Percentiles rank a stretch among this genome's conserved stretches.
These are phyloP conservation scores for Exophiala viscosa DNA, from an alignment of 2,329 filamentous ascomycete genomes.

Conservation along the genomic window DNA sequence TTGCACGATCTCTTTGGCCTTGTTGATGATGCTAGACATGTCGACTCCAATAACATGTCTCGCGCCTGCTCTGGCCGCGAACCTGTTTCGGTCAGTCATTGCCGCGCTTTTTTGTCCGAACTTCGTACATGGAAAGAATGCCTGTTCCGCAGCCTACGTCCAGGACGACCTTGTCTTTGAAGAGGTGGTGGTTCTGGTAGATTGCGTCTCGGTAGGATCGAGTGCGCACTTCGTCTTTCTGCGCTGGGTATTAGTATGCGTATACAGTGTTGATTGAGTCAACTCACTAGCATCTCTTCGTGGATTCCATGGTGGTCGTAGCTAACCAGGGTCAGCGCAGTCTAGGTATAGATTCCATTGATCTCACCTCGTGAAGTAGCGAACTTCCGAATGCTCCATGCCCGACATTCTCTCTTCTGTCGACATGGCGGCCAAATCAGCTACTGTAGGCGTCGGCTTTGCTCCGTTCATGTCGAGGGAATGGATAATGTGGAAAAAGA, in stretches of 20 bases:
- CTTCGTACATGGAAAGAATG: slow-evolving; percentile 87
- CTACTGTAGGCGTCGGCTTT: slow-evolving; percentile 22
- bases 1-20: slow-evolving; percentile 91
- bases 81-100: slow-evolving; percentile 57
- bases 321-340: slow-evolving; percentile 48
- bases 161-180: slow-evolving; percentile 89
- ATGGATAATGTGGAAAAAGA: too few relatives aligned
- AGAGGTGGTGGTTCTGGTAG: slow-evolving; percentile 91
- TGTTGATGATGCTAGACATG: slow-evolving; percentile 99
- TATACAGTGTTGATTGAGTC: slow-evolving; percentile 9
- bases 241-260: slow-evolving; percentile 17
- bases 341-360: slow-evolving; percentile 4
- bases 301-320: slow-evolving; percentile 91
- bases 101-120: neutral
- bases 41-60: slow-evolving; percentile 99
- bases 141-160: slow-evolving; percentile 96
- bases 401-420: slow-evolving; percentile 49
- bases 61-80: slow-evolving; percentile 89
- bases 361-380: slow-evolving; percentile 94
- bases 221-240: slow-evolving; percentile 85
- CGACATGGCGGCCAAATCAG: slow-evolving; percentile 29
- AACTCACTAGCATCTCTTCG: slow-evolving; percentile 34
- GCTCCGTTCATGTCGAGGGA: slow-evolving; percentile 18
- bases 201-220: slow-evolving; percentile 96
- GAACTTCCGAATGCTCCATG: slow-evolving; percentile 92